Base-by-base conservation (phyloP, 768 basidiomycete species). In the Leccinum variicolor region DNA sequence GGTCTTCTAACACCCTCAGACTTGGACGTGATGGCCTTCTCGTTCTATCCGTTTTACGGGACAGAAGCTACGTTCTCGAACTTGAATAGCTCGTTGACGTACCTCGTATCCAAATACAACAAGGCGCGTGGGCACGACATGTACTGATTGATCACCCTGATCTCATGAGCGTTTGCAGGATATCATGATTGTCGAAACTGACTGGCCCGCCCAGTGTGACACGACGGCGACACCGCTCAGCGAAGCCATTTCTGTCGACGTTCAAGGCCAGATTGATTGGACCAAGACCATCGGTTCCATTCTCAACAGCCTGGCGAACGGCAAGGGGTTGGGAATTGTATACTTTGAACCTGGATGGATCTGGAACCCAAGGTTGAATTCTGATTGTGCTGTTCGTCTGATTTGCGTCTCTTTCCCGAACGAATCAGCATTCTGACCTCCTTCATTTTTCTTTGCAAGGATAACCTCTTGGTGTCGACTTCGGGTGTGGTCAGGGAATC, bases 291-390 rank as follows among this genome's bases (percentile, higher is more conserved):
- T 58, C 7, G 25, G 4, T 8, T n/a, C 19, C 48, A 11, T 56
- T 25, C 56, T 64, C 19, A 14, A 17, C 28, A 15, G 23, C 34
- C 10, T 8, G 9, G 4, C 33, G 0, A 31, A 33, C 46, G 33
- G 41, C 43, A 65, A 54, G 56, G 55, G 46, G 17, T n/a, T 65
- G 17, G 60, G 47, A 29, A 17, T 65, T 13, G 41, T 54, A n/a
- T 56, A 59, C 36, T 65, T 28, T 34, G 64, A 64, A n/a, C 55
- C 58, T 9, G 49, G 41, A 14, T 64, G 62, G 55, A 5, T 41
- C 14, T 33, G 41, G 3, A 65, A 65, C 15, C 10, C 56, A 1
- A 23, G 14, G 15, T 7, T 62, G 15, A 47, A 6, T 25, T 65
- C 64, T 36, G 4, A 8, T 13, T 64, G 64, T 13, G 4, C 41